Conservation (phyloP, 805 yeast genomes). For the Candida chauliodis region DNA sequence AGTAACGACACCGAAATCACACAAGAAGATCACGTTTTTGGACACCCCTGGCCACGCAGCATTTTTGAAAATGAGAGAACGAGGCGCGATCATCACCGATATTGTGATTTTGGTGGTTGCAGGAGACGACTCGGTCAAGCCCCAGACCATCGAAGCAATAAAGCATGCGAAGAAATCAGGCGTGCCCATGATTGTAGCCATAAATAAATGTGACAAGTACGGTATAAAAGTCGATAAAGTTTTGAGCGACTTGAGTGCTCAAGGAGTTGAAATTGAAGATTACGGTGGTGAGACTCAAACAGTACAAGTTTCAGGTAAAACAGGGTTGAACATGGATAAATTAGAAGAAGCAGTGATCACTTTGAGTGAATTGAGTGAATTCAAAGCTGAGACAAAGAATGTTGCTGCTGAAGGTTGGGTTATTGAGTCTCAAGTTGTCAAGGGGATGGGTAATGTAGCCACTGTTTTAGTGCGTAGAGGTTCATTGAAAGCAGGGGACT, state of each 20-base stretch:
- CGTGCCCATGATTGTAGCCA: constrained; percentile 84
- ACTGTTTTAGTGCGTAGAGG: constrained; percentile 84
- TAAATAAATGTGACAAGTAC: constrained; percentile 86
- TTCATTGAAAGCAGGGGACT: constrained; percentile 60
- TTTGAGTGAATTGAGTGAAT: constrained; percentile 77
- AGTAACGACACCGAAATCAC: constrained; percentile 71
- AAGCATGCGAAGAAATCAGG: constrained; percentile 82
- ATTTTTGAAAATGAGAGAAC: constrained; percentile 89
- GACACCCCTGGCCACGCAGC: constrained; percentile 99
- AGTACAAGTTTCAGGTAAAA: constrained; percentile 80
- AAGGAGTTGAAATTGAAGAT: constrained; percentile 83
- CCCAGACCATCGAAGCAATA: constrained; percentile 94
- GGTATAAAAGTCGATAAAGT: constrained; percentile 74
- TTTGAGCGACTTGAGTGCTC: constrained; percentile 66
- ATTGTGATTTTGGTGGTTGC: constrained; percentile 91
- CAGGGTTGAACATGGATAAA: constrained; percentile 86
- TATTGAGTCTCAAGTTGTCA: constrained; percentile 77
- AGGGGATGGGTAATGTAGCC: constrained; percentile 82
- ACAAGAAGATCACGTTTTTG: constrained; percentile 77
- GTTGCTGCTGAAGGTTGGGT: constrained; percentile 80
- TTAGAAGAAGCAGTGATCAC: constrained; percentile 87
- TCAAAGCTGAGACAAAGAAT: constrained; percentile 54
- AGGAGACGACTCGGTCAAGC: constrained; percentile 97
- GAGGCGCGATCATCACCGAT: constrained; percentile 95
- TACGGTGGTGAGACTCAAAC: constrained; percentile 95